Evolutionary conservation across 805 yeast genomes (phyloP).

Genomic region (Starmerella lactis-condensi): DNA sequence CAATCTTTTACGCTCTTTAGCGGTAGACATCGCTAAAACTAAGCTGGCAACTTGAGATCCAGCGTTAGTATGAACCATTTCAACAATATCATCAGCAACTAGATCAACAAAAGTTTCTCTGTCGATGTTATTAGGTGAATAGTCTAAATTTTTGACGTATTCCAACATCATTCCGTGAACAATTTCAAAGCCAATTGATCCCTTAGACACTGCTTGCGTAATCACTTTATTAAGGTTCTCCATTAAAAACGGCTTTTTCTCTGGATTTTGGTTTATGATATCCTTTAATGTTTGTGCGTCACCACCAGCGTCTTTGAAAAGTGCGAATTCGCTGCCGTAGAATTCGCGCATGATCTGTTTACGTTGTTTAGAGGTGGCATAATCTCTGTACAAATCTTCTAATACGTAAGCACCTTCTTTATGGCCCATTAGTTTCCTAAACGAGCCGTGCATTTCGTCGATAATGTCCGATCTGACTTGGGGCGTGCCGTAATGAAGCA

Average conservation of each 20-base stretch:
- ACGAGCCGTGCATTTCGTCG: conserved; percentile 74
- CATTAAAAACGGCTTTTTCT: conserved; percentile 58
- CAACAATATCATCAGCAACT: conserved; percentile 75
- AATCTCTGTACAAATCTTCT: conserved; percentile 75
- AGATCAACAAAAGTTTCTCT: conserved; percentile 66
- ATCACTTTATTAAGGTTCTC: conserved; percentile 66
- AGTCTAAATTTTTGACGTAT: conserved; percentile 53
- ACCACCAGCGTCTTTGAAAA: conserved; percentile 59
- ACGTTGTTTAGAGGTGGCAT: conserved; percentile 68
- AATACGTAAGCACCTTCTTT: conserved; percentile 96
- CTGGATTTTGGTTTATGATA: conserved; percentile 47
- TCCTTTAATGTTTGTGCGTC: conserved; percentile 45
- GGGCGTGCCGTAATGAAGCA: conserved; percentile 80
- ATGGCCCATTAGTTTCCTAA: conserved; percentile 85
- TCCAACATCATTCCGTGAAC: conserved; percentile 93
- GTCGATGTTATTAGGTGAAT: conserved; percentile 29
- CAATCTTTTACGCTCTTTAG: conserved; percentile 76
- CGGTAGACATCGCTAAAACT: conserved; percentile 61
- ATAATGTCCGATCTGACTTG: conserved; percentile 57
- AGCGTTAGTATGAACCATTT: conserved; percentile 84
- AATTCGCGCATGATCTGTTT: conserved; percentile 86
- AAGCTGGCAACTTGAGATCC: conserved; percentile 83
- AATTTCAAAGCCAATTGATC: conserved; percentile 89
- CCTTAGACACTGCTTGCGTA: conserved; percentile 80
- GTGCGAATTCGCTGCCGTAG: conserved; percentile 91